These are phyloP conservation scores for Magnolia officinalis DNA, from an alignment of 164 flowering plant genomes.

Conservation along the genomic window DNA sequence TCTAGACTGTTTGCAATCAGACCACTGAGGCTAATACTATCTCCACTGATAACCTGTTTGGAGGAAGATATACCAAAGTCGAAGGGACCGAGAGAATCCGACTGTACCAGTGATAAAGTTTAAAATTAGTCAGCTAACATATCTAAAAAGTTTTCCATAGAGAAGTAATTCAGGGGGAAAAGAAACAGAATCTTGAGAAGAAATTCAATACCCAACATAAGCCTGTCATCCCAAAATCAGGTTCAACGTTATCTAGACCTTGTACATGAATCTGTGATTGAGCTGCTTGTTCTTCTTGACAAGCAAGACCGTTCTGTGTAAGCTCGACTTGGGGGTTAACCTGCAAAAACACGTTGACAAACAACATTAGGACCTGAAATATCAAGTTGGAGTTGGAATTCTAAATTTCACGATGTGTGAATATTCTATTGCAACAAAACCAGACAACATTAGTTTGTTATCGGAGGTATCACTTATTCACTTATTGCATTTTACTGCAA, in stretches of 20 bases:
- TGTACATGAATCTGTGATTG: conserved; percentile 22
- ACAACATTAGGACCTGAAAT: not conserved
- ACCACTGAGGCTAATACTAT: conserved; percentile 36
- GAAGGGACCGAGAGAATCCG: conserved; percentile 62
- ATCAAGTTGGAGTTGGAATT: not conserved
- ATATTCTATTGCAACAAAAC: conserved; percentile 6
- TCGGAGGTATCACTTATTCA: no score
- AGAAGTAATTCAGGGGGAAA: not conserved
- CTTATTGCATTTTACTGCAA: no score
- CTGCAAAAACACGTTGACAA: conserved; percentile 23
- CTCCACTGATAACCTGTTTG: conserved; percentile 29
- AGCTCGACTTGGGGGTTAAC: conserved; percentile 20
- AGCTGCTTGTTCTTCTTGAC: conserved; percentile 30
- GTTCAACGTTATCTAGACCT: conserved; percentile 31
- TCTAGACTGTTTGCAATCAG: conserved; percentile 31
- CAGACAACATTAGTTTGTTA: conserved; percentile 1
- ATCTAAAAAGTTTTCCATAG: no score
- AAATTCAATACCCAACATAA: conserved; percentile 55
- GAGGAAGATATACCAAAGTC: conserved; percentile 49
- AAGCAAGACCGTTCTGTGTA: conserved; percentile 12
- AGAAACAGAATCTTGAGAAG: not conserved
- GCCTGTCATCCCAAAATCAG: conserved; percentile 52
- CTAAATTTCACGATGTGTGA: not conserved
- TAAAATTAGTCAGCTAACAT: not conserved
- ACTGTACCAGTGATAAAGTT: conserved; percentile 29